Base-by-base conservation (phyloP, 2,329 filamentous ascomycete species). In the Cryphonectria japonica region DNA sequence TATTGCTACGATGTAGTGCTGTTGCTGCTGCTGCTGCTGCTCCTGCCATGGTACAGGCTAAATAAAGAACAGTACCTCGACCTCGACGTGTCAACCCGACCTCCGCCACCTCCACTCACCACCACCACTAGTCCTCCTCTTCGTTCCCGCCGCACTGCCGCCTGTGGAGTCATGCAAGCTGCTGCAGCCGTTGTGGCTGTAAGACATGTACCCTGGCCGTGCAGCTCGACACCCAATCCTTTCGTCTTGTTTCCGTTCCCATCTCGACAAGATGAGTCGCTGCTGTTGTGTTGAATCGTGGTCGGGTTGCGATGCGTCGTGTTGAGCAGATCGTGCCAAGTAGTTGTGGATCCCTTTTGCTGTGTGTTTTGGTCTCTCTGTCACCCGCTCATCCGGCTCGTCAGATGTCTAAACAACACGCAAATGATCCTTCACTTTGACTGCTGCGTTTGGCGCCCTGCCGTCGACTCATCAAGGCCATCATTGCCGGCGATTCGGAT, bases 381-480 rank as follows among this genome's bases (percentile, higher is more conserved):
- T 13, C 37, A 39, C 37, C 37, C 37, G 37, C 37, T 52, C 50
- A 14, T 6, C 52, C 52, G 9, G 52, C 26, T 29, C 26, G 52
- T 32, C 54, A 59, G 54, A 59, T 59, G 54, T 32, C 54, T 59
- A 32, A 59, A 59, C 54, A 59, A 29, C 9, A 59, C 54, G 16
- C 54, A 59, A 32, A 32, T 19, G 54, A 32, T 32, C 54, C 54
- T 57, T 14, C 11, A 16, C 52, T 29, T 57, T 13, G n/a, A 26
- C n/a, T 22, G 41, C 41, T 43, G 41, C 14, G 13, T 43, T 43
- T 43, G 41, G 41, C 13, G 41, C 41, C 39, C 41, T 16, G 39
- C 39, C 39, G 9, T 41, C 39, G 39, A 41, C 39, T 41, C 39
- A 46, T 46, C 14, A 34, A 34, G 34, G 34, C 6, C 6, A 34